Evolutionary conservation across 106 monocot genomes (phyloP), one percentile per base, ranked within the genome.

Genomic region (Cymbidium sinense): DNA sequence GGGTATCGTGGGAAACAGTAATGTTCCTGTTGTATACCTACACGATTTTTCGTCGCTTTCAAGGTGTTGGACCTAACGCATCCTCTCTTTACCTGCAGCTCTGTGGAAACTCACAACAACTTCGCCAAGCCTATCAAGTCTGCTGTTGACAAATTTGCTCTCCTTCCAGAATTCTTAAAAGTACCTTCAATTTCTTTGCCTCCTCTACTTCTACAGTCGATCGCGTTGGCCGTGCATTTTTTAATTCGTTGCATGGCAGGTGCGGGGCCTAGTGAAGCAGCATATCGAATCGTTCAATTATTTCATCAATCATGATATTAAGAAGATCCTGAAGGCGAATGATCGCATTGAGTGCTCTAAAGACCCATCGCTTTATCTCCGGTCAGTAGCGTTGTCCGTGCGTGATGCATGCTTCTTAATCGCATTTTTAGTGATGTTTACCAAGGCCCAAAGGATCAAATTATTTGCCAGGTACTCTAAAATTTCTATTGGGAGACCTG

Each of bases 221-320:
- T 36, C 20, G 27, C 17, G 1, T 23, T 35, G 34, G 50, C 28
- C 70, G 7, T 71, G 34, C 33, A 70, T 25, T 50, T 19, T 51
- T 20, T 44, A 7, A 2, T 33, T 47, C 2, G 18, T 78, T 58
- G 39, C 8, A 25, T 71, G 69, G 74, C 78, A 95, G 95, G 93
- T 93, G 62, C 85, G 94, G 73, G 98, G 98, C 0, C 76, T 98
- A 54, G 98, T 98, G 75, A 98, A 98, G 84, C 88, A 94, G 76
- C 98, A 92, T 80, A 84, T 98, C 15, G 92, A 94, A 39, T 98
- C 94, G 0, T 98, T 94, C 79, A 87, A 98, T 72, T 92, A 94
- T 74, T 98, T 98, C 61, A 76, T 89, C 39, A 84, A 87, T 3
- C 75, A 84, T 34, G 98, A 75, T 39, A 98, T 98, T 21, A 92